Evolutionary conservation across 257 asterid species (phyloP).

Genomic region (Petunia secreta): DNA sequence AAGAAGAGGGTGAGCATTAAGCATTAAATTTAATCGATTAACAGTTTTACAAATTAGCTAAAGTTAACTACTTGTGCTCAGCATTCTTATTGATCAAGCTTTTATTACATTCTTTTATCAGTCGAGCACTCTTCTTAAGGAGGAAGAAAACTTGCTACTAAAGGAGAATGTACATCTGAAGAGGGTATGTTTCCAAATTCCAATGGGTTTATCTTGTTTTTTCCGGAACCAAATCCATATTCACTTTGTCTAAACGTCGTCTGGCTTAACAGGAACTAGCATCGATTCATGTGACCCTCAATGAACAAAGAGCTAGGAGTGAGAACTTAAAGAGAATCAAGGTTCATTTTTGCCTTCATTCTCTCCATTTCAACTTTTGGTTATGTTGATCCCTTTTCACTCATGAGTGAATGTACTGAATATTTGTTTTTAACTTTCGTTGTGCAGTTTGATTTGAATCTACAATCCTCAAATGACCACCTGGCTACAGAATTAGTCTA

Average conservation of each 20-base stretch:
- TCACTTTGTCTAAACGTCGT: neutral
- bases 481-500: conserved; percentile 7
- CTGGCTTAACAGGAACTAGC: conserved; percentile 37
- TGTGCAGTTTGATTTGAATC: conserved; percentile 41
- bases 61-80: neutral
- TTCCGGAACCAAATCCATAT: neutral
- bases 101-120: neutral
- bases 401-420: neutral
- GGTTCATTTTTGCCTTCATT: conserved; percentile 28
- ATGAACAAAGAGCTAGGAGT: conserved; percentile 38
- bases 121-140: conserved; percentile 39
- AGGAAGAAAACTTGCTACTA: conserved; percentile 41
- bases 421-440: neutral
- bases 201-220: neutral
- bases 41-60: neutral
- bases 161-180: conserved; percentile 37
- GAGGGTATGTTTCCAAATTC: conserved; percentile 22
- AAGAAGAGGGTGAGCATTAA: conserved; percentile 34
- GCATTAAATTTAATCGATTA: neutral
- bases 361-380: neutral
- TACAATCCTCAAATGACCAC: conserved; percentile 21
- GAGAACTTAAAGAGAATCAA: conserved; percentile 42
- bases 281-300: conserved; percentile 32
- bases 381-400: neutral
- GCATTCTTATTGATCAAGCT: neutral